Conservation (phyloP, 1,139 yeast genomes). For the Spathaspora sp. region DNA sequence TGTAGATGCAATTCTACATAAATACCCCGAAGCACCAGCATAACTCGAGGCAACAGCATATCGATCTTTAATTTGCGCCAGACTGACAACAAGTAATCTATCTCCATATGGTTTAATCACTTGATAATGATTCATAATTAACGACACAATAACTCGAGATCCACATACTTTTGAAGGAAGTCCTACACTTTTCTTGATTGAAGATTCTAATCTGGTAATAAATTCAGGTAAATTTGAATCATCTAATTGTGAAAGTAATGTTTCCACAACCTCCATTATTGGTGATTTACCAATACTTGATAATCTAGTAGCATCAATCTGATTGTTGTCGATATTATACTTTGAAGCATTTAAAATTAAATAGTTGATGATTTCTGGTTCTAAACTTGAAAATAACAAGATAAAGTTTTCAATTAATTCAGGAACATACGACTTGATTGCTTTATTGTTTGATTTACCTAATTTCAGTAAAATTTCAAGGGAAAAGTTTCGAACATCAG, state of each 20-base stretch:
- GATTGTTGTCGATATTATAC: constrained; percentile 68
- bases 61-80: constrained; percentile 62
- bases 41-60: constrained; percentile 77
- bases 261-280: constrained; percentile 84
- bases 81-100: constrained; percentile 55
- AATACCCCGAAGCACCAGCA: constrained; percentile 80
- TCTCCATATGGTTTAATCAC: constrained; percentile 63
- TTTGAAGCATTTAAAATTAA: constrained; percentile 86
- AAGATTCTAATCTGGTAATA: constrained; percentile 44
- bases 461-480: constrained; percentile 70
- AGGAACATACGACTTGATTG: constrained; percentile 70
- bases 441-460: constrained; percentile 58
- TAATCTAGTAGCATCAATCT: constrained; percentile 75
- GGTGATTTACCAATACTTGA: constrained; percentile 81
- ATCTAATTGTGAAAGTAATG: constrained; percentile 59
- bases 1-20: constrained; percentile 63
- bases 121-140: constrained; percentile 59
- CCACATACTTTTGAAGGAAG: constrained; percentile 91
- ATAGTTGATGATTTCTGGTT: constrained; percentile 88
- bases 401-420: constrained; percentile 68
- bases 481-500: constrained; percentile 78
- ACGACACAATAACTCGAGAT: constrained; percentile 67
- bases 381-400: constrained; percentile 77
- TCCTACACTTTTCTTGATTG: constrained; percentile 74
- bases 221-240: constrained; percentile 52